phyloP scores from a whole-genome alignment of 306 rosid species.

The barrel medic (Medicago truncatula) region DNA sequence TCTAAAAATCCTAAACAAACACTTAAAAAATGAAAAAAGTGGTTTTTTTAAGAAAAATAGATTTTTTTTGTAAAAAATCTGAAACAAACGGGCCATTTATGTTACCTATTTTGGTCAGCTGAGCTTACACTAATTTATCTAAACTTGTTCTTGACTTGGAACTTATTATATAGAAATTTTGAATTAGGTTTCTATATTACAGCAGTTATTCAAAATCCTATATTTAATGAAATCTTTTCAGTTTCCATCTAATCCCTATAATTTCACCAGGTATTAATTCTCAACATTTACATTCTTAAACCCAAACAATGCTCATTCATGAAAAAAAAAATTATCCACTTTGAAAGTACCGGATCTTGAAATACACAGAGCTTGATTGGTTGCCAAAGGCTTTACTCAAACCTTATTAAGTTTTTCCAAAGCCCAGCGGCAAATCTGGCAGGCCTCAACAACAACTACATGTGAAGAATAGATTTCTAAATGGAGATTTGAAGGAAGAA shows the following conservation, averaged over 20 bases:
- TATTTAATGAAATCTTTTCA: background rate
- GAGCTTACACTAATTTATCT: slow-evolving; percentile 21
- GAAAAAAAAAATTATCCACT: background rate
- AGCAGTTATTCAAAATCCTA: background rate
- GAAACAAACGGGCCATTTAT: too few relatives aligned
- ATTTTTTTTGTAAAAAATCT: too few relatives aligned
- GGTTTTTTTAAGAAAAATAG: too few relatives aligned
- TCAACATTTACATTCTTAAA: background rate
- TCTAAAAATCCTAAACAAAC: too few relatives aligned
- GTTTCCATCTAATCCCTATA: background rate
- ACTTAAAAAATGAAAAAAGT: too few relatives aligned
- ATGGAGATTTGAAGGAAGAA: too few relatives aligned
- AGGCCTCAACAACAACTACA: too few relatives aligned
- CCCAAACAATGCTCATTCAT: background rate
- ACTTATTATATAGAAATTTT: background rate
- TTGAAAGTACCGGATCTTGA: background rate
- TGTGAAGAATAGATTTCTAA: too few relatives aligned
- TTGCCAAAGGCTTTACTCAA: background rate
- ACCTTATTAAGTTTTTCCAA: too few relatives aligned
- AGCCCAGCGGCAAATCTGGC: too few relatives aligned
- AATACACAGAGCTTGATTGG: background rate
- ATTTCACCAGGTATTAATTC: background rate
- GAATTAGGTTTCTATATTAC: background rate
- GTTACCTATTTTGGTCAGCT: background rate
- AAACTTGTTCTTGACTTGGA: background rate